Evolutionary conservation across 106 monocot genomes (phyloP).

Genomic region (Iris macrosiphon): DNA sequence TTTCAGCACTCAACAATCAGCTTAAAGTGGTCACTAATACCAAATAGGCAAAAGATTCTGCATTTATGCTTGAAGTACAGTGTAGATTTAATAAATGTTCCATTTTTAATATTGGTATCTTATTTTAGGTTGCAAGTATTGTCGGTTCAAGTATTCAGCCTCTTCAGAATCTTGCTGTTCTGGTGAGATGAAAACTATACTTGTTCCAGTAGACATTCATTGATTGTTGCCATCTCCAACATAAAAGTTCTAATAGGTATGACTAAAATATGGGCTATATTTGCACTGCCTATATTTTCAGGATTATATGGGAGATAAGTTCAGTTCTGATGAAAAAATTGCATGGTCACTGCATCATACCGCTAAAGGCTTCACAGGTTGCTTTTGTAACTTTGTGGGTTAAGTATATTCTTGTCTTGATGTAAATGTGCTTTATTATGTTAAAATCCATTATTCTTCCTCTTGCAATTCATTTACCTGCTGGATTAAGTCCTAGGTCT

Average conservation of each 20-base stretch:
- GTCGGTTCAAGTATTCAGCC: slow-evolving; percentile 61
- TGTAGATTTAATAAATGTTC: no score
- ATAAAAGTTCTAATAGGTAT: background rate
- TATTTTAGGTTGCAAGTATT: slow-evolving; percentile 47
- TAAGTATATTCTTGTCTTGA: no score
- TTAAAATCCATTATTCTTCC: no score
- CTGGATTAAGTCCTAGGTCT: no score
- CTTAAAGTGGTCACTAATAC: no score
- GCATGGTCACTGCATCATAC: slow-evolving; percentile 31
- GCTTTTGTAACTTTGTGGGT: no score
- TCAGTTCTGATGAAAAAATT: slow-evolving; percentile 37
- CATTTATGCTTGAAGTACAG: background rate
- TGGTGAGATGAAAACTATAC: slow-evolving; percentile 18
- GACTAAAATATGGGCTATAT: background rate
- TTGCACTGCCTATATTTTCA: slow-evolving; percentile 11
- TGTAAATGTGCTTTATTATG: no score
- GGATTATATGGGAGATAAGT: slow-evolving; percentile 40
- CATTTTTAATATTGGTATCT: no score
- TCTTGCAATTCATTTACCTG: no score
- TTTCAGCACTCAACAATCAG: no score
- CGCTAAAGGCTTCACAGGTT: slow-evolving; percentile 47
- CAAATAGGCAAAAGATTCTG: no score
- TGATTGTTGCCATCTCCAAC: background rate
- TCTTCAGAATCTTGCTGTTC: slow-evolving; percentile 29
- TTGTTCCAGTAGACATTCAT: background rate